phyloP scores from a whole-genome alignment of 176 grass and related monocot genomes.

The Metroxylon sagu region DNA sequence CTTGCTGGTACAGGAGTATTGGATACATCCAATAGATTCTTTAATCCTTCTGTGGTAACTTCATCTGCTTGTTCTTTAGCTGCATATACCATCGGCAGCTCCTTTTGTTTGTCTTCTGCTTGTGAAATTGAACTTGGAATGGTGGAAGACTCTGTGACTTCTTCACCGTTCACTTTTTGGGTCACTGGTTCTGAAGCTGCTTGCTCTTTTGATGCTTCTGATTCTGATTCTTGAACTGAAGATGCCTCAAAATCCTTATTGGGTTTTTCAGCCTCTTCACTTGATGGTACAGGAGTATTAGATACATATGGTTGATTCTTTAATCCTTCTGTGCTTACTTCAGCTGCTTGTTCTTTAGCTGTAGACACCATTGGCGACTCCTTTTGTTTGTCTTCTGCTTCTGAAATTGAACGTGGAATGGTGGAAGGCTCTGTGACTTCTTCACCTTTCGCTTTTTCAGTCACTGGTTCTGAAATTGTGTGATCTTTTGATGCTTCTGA shows the following conservation, averaged over 20 bases:
- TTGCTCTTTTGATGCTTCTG: no score
- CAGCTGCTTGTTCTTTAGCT: not conserved
- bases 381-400: not conserved
- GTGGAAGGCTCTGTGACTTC: no score
- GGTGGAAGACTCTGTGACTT: no score
- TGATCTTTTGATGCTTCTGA: conserved; percentile 13
- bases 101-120: not conserved
- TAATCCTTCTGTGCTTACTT: not conserved
- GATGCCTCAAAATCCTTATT: not conserved
- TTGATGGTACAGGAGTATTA: not conserved
- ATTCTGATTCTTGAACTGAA: not conserved
- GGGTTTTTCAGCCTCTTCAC: not conserved
- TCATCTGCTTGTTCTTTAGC: not conserved
- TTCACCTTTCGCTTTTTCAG: no score
- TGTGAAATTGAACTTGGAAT: no score
- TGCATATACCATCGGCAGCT: not conserved
- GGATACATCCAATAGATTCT: not conserved
- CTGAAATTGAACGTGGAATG: no score
- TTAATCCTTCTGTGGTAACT: not conserved
- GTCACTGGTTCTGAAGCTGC: no score
- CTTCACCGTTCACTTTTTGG: no score
- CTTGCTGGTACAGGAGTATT: not conserved
- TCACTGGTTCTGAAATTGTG: not conserved
- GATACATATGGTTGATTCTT: not conserved
- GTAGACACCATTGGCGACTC: not conserved